Base-by-base conservation (phyloP, 768 basidiomycete genomes). In the Pulveroboletus sp. region DNA sequence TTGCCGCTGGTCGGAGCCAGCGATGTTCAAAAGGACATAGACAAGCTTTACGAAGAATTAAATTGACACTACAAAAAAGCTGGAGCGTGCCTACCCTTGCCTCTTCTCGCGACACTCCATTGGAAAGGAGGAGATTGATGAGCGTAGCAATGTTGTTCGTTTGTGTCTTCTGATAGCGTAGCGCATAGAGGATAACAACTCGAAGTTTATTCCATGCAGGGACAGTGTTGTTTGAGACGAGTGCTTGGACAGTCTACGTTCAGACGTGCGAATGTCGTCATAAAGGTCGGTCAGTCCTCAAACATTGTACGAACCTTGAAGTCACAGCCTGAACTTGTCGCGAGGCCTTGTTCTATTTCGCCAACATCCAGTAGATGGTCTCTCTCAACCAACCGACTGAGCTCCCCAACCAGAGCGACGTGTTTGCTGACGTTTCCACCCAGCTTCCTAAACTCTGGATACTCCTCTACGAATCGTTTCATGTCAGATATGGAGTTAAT, bases 351-450 rank as follows among this genome's bases (percentile, higher is more conserved):
- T 63, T 99, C 97, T 21, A 97, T 80, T 72, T 99, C 97, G 23
- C 91, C 91, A 3, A 94, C 80, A 41, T 90, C 91, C 47, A 99
- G 72, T 38, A 98, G 71, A 61, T 87, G 90, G 61, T 94, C 87
- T 50, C 82, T 73, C 44, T 83, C 89, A 14, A 98, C 93, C 39
- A 98, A 69, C 51, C 95, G 76, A 62, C 93, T 95, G 51, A 99
- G 76, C 65, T 99, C 97, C 12, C 97, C 95, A 0, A 99, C 97
- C 20, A 99, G 71, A 7, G 95, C 91, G 19, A 98, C 97, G 61
- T 98, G 97, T 69, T 98, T 99, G 73, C 92, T 95, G 25, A 99
- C 97, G 65, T 99, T 99, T 9, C 94, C 94, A 1, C 97, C 94
- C 25, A 99, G 77, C 65, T 94, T 94, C 57, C 87, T 78, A 62